A percentile compares a stretch with the other conserved stretches of the same genome.
Conservation (phyloP, 1,284 basidiomycete species). For the Singerocomus inundabilis region DNA sequence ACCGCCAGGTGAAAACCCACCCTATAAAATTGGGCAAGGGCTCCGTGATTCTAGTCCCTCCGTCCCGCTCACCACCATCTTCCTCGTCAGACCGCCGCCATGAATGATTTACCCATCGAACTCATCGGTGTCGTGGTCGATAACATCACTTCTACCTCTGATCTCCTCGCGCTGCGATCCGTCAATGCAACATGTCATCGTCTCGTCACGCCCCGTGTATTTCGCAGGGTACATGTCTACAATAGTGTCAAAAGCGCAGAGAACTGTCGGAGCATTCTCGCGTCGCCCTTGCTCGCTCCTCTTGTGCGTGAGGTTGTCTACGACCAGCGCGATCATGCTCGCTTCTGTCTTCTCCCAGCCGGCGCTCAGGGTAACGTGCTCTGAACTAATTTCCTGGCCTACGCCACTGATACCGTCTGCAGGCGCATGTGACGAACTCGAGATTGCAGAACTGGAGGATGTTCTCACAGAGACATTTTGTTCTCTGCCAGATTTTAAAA, state of each 20-base stretch:
- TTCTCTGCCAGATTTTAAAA: constrained; percentile 21
- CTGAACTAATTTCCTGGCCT: not conserved
- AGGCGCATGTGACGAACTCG: constrained; percentile 29
- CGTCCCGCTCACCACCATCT: not conserved
- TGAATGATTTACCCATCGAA: constrained; percentile 31
- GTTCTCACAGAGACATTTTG: constrained; percentile 30
- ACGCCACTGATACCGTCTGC: not conserved
- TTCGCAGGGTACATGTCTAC: constrained; percentile 19
- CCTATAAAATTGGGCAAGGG: constrained; percentile 14
- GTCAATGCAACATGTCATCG: constrained; percentile 26
- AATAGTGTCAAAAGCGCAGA: constrained; percentile 32
- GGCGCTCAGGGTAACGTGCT: constrained; percentile 16
- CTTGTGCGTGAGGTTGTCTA: constrained; percentile 32
- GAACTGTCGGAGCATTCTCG: constrained; percentile 22
- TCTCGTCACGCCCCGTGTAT: constrained; percentile 27
- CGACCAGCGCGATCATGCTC: constrained; percentile 25
- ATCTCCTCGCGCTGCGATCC: constrained; percentile 30
- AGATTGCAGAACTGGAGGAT: constrained; percentile 34
- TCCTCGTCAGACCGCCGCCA: not conserved
- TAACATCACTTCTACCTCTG: constrained; percentile 23
- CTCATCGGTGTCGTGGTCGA: constrained; percentile 25
- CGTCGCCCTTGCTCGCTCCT: constrained; percentile 21
- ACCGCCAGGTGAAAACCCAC: not conserved
- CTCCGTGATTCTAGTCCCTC: not conserved
- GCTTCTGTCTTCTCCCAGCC: constrained; percentile 22